phyloP scores from a whole-genome alignment of 73 alveolate species.

The Uronychia setigera region DNA sequence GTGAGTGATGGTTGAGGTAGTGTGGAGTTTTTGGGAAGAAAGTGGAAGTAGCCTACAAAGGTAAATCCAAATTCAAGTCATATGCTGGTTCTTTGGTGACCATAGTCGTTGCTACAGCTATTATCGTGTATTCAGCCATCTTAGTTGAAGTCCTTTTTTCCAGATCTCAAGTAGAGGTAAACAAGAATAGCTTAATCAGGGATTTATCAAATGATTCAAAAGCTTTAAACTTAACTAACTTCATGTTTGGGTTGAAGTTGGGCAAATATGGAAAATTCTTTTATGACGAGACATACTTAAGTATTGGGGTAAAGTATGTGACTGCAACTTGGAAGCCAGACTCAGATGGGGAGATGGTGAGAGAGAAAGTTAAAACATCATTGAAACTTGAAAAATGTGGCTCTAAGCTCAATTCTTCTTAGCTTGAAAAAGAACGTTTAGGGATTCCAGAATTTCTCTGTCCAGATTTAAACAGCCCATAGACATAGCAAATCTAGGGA shows the following conservation, averaged over 20 bases:
- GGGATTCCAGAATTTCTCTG: neutral
- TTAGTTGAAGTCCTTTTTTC: neutral
- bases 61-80: neutral
- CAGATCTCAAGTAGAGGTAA: neutral
- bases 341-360: neutral
- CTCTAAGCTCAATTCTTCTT: neutral
- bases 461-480: neutral
- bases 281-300: neutral
- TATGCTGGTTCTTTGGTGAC: neutral
- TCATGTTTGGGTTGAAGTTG: constrained; percentile 1
- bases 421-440: neutral
- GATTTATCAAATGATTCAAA: neutral
- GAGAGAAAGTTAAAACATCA: neutral
- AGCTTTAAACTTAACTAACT: neutral
- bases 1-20: too few relatives aligned
- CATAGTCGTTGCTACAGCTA: neutral
- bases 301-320: neutral
- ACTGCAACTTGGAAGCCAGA: constrained; percentile 1
- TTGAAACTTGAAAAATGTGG: neutral
- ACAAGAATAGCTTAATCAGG: neutral
- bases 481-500: neutral
- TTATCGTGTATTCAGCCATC: neutral
- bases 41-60: neutral
- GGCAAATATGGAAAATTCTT: neutral
- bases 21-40: constrained; percentile 6